These are phyloP conservation scores for Aspergillus sp. DNA, from an alignment of 2,329 filamentous ascomycete genomes.

Conservation along the genomic window DNA sequence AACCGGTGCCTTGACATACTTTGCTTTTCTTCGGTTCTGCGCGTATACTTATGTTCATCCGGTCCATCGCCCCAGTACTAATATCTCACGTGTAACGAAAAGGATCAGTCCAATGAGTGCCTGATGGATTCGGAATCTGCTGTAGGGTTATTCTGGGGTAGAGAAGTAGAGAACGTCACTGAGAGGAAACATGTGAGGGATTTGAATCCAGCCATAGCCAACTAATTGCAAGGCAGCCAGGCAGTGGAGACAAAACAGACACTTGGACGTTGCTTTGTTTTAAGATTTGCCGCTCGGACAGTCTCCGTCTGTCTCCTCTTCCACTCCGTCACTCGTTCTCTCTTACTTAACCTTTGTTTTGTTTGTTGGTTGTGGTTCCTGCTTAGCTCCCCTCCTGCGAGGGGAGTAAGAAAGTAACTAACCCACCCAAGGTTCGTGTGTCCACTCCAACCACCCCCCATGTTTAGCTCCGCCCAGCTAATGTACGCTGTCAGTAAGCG, in stretches of 20 bases:
- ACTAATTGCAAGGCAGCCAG: too few species aligned
- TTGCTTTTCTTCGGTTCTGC: neutral
- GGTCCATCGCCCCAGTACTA: too few species aligned
- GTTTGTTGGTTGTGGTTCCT: neutral
- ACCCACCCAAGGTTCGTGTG: neutral
- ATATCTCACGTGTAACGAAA: too few species aligned
- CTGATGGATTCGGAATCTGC: neutral
- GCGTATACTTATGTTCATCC: neutral
- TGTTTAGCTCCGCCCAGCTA: neutral
- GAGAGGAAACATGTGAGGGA: too few species aligned
- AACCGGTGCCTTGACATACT: neutral
- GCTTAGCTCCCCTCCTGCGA: neutral
- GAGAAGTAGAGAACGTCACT: neutral
- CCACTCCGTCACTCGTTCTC: neutral
- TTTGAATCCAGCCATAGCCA: neutral
- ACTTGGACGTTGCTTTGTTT: too few species aligned
- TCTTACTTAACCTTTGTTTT: too few species aligned
- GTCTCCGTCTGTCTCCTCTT: neutral
- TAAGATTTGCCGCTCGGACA: neutral
- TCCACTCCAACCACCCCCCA: neutral
- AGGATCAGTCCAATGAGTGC: neutral
- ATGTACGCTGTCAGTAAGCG: neutral
- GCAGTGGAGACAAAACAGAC: neutral
- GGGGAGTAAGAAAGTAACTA: neutral
- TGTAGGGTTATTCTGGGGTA: neutral